Evolutionary conservation across 208 protist species (phyloP), one percentile per base, ranked within the genome.

Genomic region (Leishmania major): DNA sequence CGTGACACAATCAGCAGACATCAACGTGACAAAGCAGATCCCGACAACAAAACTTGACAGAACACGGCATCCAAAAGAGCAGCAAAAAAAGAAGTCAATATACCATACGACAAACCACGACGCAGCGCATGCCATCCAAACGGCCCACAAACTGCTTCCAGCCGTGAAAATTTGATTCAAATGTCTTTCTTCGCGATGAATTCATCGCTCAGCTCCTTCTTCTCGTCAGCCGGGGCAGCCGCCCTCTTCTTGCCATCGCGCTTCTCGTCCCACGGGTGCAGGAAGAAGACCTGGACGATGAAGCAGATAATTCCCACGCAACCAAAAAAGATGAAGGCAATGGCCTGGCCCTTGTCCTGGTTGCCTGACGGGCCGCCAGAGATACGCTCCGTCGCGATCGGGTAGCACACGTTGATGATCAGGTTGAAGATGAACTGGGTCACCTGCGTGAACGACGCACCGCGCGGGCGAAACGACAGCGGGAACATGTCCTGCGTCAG

Each of bases 291-390:
- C 87, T 95, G 83, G 49, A 96, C 75, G 13, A 96, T 79, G 75
- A 93, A 94, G 87, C 92, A 95, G 35, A 95, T 64, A 22, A 92
- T 37, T 60, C 92, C 94, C 45, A 94, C 49, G 35, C 86, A 45
- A 47, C 92, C 92, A 75, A 97, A 97, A 86, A 97, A 93, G 80
- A 97, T 96, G 91, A 97, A 97, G 64, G 87, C 87, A 62, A 97
- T 84, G n/a, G 92, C 77, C 90, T 95, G 90, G 25, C 94, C 94
- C 89, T 97, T 97, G 81, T 97, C 90, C 89, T 94, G 92, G 84
- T 95, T 85, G 60, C 92, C 93, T 43, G 90, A 94, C 71, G 87
- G 82, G 59, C 94, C 94, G 70, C 94, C 94, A 40, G 94, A 97
- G 70, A 97, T 94, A 10, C 49, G 37, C 85, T 96, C 89, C 40